These are phyloP conservation scores for Paramarasmius palmivorus DNA, from an alignment of 1,284 basidiomycete species.

Conservation along the genomic window DNA sequence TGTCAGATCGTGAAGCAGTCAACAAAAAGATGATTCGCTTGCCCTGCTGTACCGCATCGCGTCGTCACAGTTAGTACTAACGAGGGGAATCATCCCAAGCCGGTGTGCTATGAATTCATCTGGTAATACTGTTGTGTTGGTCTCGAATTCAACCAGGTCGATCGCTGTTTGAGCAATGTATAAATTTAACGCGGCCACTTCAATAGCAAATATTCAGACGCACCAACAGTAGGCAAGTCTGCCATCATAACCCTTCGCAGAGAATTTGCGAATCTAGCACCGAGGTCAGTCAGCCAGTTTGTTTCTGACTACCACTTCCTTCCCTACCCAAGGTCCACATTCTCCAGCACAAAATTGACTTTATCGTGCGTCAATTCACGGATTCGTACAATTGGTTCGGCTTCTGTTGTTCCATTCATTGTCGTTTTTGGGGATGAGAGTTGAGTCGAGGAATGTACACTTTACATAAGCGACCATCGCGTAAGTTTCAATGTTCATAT, in stretches of 20 bases:
- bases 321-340: constrained; percentile 86
- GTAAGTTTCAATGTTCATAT: no score
- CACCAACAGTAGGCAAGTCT: constrained; percentile 92
- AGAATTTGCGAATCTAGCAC: constrained; percentile 81
- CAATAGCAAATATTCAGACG: constrained; percentile 32
- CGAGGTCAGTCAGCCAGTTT: constrained; percentile 14
- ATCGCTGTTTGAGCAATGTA: constrained; percentile 64
- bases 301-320: constrained; percentile 3
- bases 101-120: constrained; percentile 99
- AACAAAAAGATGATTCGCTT: constrained; percentile 21
- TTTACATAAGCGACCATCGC: not conserved
- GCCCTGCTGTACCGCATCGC: constrained; percentile 83
- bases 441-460: not conserved
- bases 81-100: constrained; percentile 91
- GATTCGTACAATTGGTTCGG: constrained; percentile 72
- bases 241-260: constrained; percentile 90
- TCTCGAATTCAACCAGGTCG: constrained; percentile 92
- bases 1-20: constrained; percentile 2
- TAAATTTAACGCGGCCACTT: constrained; percentile 1
- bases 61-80: constrained; percentile 83
- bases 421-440: not conserved
- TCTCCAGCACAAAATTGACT: constrained; percentile 88
- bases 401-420: constrained; percentile 34
- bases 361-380: constrained; percentile 78
- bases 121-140: constrained; percentile 92